Conservation (phyloP, 192 early-diverging fungal genomes). For the Coemansia erecta region DNA sequence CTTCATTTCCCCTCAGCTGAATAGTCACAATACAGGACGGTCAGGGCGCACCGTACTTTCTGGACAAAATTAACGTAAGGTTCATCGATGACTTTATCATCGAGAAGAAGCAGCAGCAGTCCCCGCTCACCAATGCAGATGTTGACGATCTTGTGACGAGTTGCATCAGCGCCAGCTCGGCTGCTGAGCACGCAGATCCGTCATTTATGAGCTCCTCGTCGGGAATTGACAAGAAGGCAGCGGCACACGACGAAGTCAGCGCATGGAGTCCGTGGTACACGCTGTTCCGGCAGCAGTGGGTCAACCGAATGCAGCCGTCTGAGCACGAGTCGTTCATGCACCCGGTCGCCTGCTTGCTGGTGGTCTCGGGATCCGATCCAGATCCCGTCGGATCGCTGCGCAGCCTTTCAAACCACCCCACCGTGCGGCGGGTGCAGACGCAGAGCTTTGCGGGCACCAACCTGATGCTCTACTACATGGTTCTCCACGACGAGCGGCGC, state of each 20-base stretch:
- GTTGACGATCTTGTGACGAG: slow-evolving; percentile 24
- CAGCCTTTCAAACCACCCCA: slow-evolving; percentile 55
- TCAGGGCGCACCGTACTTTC: slow-evolving; percentile 50
- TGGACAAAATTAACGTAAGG: slow-evolving; percentile 46
- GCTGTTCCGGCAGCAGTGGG: slow-evolving; percentile 62
- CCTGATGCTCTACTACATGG: slow-evolving; percentile 76
- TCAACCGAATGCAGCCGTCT: slow-evolving; percentile 59
- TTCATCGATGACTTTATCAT: slow-evolving; percentile 38
- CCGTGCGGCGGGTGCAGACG: slow-evolving; percentile 58
- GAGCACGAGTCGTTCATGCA: slow-evolving; percentile 96
- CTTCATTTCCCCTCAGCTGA: neutral
- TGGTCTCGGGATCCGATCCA: slow-evolving; percentile 65
- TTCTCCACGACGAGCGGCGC: slow-evolving; percentile 77
- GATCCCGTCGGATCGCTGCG: slow-evolving; percentile 74
- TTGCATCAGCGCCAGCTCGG: slow-evolving; percentile 9
- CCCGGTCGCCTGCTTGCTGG: slow-evolving; percentile 79
- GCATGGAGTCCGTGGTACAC: slow-evolving; percentile 80
- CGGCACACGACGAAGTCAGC: slow-evolving; percentile 18
- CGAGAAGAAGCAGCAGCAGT: slow-evolving; percentile 10
- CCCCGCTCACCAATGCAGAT: slow-evolving; percentile 12
- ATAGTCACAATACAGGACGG: slow-evolving; percentile 55
- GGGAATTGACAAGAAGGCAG: slow-evolving; percentile 16
- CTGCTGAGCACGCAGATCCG: slow-evolving; percentile 2
- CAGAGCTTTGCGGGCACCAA: slow-evolving; percentile 76
- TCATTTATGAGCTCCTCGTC: slow-evolving; percentile 14